Evolutionary conservation across 1,284 basidiomycete species (phyloP), one percentile per base, ranked within the genome.

Genomic region (Thecaphora thlaspeos): DNA sequence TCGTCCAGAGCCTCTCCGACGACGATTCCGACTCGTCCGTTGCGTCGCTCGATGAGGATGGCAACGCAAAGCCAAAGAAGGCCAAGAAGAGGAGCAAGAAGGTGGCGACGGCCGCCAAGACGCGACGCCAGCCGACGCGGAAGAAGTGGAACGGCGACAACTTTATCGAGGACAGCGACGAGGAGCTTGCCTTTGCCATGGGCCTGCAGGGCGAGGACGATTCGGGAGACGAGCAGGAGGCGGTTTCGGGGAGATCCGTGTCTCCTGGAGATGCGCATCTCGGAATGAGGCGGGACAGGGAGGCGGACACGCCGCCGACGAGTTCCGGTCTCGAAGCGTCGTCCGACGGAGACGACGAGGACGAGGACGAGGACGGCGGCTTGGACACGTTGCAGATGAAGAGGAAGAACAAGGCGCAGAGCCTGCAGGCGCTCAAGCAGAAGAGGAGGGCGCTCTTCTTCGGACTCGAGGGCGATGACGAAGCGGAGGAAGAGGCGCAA

Each of bases 101-200:
- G 42, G 17, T 19, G 32, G 22, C 24, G 2, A 40, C 48, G 10
- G 43, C 46, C 1, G 19, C 41, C 23, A 52, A 44, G 37, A 30
- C 26, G 14, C 46, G 48, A 15, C 52, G 41, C 8, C 41, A 53
- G 12, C 45, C 51, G 18, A 60, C 57, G 57, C 55, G 48, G 19
- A 53, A 56, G 48, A 39, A 48, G 38, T 61, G 67, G 43, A 60
- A 43, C 12, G 48, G 60, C 41, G 57, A 70, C 41, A 71, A 73
- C 46, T 68, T 65, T 22, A 73, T 74, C 54, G 64, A 74, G 30
- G 70, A 75, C 51, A 72, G 70, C 37, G 71, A 75, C 52, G 73
- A 73, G 44, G 73, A 74, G 42, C 60, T 68, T 23, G 69, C 62
- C 8, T 66, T 69, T 32, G 67, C 62, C 11, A 43, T 61, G 44